Conservation (phyloP, 495 filamentous ascomycete genomes). For the Aspergillus egyptiacus region DNA sequence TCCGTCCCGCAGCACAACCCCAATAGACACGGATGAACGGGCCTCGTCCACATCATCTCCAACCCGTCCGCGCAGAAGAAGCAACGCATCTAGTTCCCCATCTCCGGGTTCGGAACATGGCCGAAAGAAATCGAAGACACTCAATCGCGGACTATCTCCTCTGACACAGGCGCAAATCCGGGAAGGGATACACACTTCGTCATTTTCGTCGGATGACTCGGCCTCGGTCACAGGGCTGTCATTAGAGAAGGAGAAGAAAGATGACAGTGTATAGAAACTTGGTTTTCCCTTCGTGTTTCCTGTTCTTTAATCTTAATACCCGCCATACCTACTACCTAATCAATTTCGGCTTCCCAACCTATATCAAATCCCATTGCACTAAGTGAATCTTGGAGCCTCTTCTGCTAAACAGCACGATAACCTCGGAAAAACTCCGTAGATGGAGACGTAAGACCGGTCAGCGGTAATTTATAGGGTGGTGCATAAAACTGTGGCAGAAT, state of each 20-base stretch:
- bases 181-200: slow-evolving; percentile 34
- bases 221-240: slow-evolving; percentile 14
- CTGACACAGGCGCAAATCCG: slow-evolving; percentile 41
- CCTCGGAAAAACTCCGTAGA: too few relatives aligned
- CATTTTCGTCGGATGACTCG: slow-evolving; percentile 38
- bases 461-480: too few relatives aligned
- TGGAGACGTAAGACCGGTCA: too few relatives aligned
- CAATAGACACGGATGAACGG: slow-evolving; percentile 35
- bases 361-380: too few relatives aligned
- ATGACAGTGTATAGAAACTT: slow-evolving; percentile 20
- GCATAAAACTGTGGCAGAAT: too few relatives aligned
- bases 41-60: slow-evolving; percentile 35
- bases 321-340: slow-evolving; percentile 1
- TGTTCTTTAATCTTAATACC: background rate
- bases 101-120: slow-evolving; percentile 25
- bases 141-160: slow-evolving; percentile 36
- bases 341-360: too few relatives aligned
- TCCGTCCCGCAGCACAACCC: slow-evolving; percentile 46
- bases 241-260: slow-evolving; percentile 23
- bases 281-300: background rate
- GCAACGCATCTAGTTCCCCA: slow-evolving; percentile 19
- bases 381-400: too few relatives aligned
- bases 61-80: slow-evolving; percentile 34
- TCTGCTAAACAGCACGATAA: too few relatives aligned
- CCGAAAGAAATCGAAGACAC: slow-evolving; percentile 32